Percentiles rank a stretch among this genome's conserved stretches.
Evolutionary conservation across 2,329 filamentous ascomycete genomes (phyloP).

Genomic region (Cytospora schulzeri): DNA sequence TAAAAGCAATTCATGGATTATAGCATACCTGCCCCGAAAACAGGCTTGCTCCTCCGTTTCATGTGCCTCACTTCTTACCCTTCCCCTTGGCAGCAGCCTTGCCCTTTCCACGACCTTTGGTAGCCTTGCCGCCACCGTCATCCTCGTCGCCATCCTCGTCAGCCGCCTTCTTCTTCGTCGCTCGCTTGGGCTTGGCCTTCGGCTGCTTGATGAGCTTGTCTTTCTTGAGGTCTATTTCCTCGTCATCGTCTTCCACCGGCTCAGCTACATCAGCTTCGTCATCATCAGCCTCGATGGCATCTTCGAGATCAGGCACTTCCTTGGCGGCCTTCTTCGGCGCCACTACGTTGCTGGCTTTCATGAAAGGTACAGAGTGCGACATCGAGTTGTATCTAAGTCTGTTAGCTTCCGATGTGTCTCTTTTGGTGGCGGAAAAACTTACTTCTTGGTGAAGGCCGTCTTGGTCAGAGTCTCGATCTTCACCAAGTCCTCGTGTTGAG

Average conservation of each 20-base stretch:
- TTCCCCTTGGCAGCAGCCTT: slow-evolving; percentile 50
- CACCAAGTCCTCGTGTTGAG: slow-evolving; percentile 73
- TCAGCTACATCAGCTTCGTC: slow-evolving; percentile 69
- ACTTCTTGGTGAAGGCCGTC: slow-evolving; percentile 84
- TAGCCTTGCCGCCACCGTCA: slow-evolving; percentile 55
- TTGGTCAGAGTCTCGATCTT: slow-evolving; percentile 86
- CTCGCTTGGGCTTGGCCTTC: slow-evolving; percentile 64
- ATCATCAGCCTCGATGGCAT: slow-evolving; percentile 92
- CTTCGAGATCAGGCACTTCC: slow-evolving; percentile 90
- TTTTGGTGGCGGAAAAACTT: slow-evolving; percentile 45
- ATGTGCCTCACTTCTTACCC: slow-evolving; percentile 43
- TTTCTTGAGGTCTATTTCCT: slow-evolving; percentile 82
- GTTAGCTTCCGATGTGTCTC: slow-evolving; percentile 27
- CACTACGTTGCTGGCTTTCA: slow-evolving; percentile 81
- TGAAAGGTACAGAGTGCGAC: slow-evolving; percentile 90
- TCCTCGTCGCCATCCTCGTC: slow-evolving; percentile 53
- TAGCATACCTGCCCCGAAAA: slow-evolving; percentile 10
- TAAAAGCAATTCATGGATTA: not conserved
- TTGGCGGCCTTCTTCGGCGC: slow-evolving; percentile 71
- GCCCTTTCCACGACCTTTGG: slow-evolving; percentile 49
- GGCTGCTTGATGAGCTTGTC: slow-evolving; percentile 96
- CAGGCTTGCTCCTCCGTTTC: not conserved
- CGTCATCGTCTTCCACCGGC: slow-evolving; percentile 67
- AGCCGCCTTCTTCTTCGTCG: slow-evolving; percentile 46
- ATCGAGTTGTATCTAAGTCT: slow-evolving; percentile 74